Evolutionary conservation across 2,329 filamentous ascomycete genomes (phyloP).

Genomic region (Bipolaris oryzae): DNA sequence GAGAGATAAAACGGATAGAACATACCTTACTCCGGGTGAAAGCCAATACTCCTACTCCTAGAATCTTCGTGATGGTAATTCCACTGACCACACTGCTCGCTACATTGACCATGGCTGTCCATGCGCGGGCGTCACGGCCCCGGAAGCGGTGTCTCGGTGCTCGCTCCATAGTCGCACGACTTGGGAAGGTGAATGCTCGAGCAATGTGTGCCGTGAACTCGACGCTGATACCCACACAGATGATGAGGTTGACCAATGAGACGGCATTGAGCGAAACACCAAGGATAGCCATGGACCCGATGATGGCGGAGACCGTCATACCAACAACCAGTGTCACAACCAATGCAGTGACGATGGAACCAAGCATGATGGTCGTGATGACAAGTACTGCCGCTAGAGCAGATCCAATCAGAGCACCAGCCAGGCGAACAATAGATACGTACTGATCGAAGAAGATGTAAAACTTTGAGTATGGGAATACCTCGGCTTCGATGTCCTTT

Average conservation of each 20-base stretch:
- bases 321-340: conserved; percentile 85
- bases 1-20: background rate
- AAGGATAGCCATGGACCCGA: conserved; percentile 90
- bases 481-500: conserved; percentile 72
- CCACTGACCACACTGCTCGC: conserved; percentile 94
- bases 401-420: conserved; percentile 77
- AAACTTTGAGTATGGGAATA: conserved; percentile 97
- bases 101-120: conserved; percentile 93
- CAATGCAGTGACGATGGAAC: conserved; percentile 78
- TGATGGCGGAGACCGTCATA: conserved; percentile 94
- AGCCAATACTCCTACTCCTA: conserved; percentile 89
- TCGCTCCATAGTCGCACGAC: conserved; percentile 78
- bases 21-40: conserved; percentile 83
- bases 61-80: conserved; percentile 92
- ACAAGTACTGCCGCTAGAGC: conserved; percentile 85
- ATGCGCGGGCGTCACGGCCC: conserved; percentile 82
- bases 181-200: conserved; percentile 93
- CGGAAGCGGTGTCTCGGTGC: conserved; percentile 75
- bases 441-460: conserved; percentile 99
- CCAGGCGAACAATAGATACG: conserved; percentile 78
- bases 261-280: conserved; percentile 93
- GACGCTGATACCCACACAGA: conserved; percentile 93
- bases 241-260: conserved; percentile 92
- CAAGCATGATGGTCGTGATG: conserved; percentile 79
- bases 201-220: conserved; percentile 98